Evolutionary conservation across 2,329 filamentous ascomycete species (phyloP).

Genomic region (Byssochlamys sp.): DNA sequence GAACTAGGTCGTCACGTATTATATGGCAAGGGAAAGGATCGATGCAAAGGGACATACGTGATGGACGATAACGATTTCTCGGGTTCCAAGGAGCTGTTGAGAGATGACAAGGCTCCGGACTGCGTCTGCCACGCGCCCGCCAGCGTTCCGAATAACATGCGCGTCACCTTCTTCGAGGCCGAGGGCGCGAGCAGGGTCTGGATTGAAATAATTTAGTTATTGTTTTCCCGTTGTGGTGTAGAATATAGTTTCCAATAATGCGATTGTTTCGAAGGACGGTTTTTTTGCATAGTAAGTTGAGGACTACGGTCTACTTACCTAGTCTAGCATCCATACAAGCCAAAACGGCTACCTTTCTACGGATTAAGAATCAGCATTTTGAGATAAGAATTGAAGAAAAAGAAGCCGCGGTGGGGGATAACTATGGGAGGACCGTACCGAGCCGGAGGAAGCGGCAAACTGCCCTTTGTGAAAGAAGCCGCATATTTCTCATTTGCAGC

Average conservation of each 20-base stretch:
- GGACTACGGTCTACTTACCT: constrained; percentile 8
- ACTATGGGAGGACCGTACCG: constrained; percentile 32
- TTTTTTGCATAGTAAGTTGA: no score
- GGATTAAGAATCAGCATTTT: background rate
- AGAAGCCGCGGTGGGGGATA: background rate
- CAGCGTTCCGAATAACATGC: constrained; percentile 68
- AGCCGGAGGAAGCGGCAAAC: constrained; percentile 58
- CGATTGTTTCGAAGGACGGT: no score
- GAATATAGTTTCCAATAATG: background rate
- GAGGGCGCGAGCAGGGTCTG: constrained; percentile 58
- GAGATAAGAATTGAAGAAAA: background rate
- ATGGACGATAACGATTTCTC: constrained; percentile 59
- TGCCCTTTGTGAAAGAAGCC: constrained; percentile 53
- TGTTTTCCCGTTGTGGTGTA: background rate
- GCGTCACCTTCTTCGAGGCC: constrained; percentile 65
- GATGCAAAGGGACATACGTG: constrained; percentile 15
- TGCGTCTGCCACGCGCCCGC: constrained; percentile 57
- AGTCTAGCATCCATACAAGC: constrained; percentile 73
- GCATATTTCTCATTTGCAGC: constrained; percentile 51
- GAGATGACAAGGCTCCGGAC: constrained; percentile 68
- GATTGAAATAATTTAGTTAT: background rate
- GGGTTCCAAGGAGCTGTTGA: constrained; percentile 66
- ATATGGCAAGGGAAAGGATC: background rate
- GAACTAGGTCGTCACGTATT: background rate
- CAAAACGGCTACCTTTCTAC: constrained; percentile 36